phyloP scores from a whole-genome alignment of 169 alveolate genomes.

The Amoebophrya sp. region DNA sequence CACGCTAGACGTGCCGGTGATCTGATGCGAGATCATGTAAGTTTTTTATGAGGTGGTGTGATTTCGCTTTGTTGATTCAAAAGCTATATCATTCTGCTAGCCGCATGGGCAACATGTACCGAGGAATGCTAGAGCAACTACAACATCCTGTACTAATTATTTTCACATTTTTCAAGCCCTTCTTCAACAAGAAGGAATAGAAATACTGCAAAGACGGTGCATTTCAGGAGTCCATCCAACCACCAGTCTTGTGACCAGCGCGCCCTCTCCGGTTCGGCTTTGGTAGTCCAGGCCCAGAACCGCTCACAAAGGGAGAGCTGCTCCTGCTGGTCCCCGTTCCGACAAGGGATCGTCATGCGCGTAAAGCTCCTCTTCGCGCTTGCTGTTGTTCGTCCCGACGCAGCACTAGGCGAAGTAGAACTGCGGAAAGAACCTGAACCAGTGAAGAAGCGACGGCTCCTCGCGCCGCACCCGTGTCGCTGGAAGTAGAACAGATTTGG shows the following conservation, averaged over 20 bases:
- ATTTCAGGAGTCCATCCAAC: neutral
- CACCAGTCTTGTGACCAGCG: neutral
- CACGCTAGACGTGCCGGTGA: neutral
- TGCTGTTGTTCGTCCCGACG: too few relatives aligned
- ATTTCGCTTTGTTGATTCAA: neutral
- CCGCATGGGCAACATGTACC: neutral
- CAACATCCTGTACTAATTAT: neutral
- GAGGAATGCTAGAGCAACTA: neutral
- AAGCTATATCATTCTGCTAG: neutral
- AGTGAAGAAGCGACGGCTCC: too few relatives aligned
- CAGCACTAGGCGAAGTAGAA: too few relatives aligned
- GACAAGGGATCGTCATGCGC: too few relatives aligned
- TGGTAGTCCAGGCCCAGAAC: neutral
- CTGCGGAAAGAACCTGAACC: too few relatives aligned
- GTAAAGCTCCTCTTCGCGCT: too few relatives aligned
- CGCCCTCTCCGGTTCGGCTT: neutral
- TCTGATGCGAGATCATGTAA: neutral
- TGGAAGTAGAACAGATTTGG: too few relatives aligned
- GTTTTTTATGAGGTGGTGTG: neutral
- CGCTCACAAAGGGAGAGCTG: too few relatives aligned
- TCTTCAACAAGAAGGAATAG: neutral
- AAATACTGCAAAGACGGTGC: slow-evolving; percentile 14
- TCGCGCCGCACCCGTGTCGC: too few relatives aligned
- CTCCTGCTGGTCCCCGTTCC: too few relatives aligned
- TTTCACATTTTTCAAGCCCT: neutral